Evolutionary conservation across 352 stramenopile species (phyloP), one percentile per base, ranked within the genome.

Genomic region (Globisporangium perplexum): DNA sequence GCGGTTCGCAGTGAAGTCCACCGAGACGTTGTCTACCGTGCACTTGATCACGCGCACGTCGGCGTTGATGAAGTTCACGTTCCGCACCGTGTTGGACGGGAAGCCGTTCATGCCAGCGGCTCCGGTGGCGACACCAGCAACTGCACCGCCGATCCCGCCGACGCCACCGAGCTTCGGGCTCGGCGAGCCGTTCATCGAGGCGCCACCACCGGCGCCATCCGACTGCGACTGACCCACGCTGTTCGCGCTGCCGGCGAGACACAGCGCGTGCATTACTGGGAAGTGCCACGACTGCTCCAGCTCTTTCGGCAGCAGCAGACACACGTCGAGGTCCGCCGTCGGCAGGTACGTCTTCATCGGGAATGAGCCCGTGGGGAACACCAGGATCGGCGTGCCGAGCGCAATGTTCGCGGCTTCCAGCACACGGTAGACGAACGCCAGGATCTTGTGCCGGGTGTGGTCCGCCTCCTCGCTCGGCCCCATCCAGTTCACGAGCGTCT

Each of bases 321-420:
- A 94, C 51, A 96, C 73, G 51, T 93, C 84, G 15, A 96, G 63
- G 33, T 96, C 86, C 12, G 87, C 88, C 1, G 86, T 86, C 4
- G 88, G 88, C 3, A 97, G 70, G 60, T 96, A 97, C 39, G 86
- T 95, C 59, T 94, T 93, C 72, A 96, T 91, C 8, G 88, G 86
- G 41, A 92, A 96, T 3, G 83, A 92, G 11, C 87, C 87, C 4
- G 72, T 90, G n/a, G 83, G 66, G 41, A 86, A 83, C 30, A 88
- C 84, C 2, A 89, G 45, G 7, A 80, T 66, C 6, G 76, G 65
- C 14, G 65, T 59, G 23, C 66, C 62, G 2, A 70, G 55, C 8
- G 74, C 65, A n/a, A 85, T 74, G 51, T 86, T 69, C 3, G 66
- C 68, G 1, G 66, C 66, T 26, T 78, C 76, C 7, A 93, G 65